Percentiles rank a stretch among this genome's conserved stretches.
Conservation (phyloP, 352 stramenopile species). For the Pelagophyceae sp. region DNA sequence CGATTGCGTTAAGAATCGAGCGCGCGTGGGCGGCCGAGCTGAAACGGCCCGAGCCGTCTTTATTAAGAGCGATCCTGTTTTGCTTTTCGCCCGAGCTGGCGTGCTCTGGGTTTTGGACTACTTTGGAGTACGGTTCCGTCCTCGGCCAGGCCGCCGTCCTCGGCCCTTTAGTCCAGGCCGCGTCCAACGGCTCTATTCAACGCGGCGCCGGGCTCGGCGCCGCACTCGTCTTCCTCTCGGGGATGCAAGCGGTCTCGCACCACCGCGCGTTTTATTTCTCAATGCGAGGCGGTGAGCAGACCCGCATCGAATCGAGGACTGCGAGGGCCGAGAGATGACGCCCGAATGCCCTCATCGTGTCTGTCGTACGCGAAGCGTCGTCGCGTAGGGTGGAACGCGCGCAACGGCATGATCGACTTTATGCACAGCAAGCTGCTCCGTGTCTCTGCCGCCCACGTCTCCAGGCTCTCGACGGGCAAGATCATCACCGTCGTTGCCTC, state of each 20-base stretch:
- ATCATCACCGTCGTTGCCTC: background rate
- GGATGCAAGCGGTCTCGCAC: background rate
- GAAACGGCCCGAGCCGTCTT: background rate
- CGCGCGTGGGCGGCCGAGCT: background rate
- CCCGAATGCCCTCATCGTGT: too few species aligned
- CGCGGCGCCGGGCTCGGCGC: background rate
- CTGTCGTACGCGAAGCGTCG: too few species aligned
- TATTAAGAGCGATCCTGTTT: background rate
- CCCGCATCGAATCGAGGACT: too few species aligned
- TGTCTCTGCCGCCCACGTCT: background rate
- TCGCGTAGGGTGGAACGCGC: background rate
- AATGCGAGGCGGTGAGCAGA: background rate
- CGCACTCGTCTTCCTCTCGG: background rate
- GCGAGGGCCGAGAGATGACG: too few species aligned
- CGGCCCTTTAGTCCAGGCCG: background rate
- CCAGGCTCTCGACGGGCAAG: background rate
- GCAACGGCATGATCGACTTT: background rate
- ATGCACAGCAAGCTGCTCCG: background rate
- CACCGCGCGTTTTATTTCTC: background rate
- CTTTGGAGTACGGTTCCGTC: background rate
- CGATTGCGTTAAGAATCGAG: background rate
- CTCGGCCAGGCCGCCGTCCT: background rate
- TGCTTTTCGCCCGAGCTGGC: background rate
- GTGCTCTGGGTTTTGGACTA: background rate
- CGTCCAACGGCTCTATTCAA: background rate